Evolutionary conservation across 2,329 filamentous ascomycete species (phyloP).

Genomic region (Penicillium sp.): DNA sequence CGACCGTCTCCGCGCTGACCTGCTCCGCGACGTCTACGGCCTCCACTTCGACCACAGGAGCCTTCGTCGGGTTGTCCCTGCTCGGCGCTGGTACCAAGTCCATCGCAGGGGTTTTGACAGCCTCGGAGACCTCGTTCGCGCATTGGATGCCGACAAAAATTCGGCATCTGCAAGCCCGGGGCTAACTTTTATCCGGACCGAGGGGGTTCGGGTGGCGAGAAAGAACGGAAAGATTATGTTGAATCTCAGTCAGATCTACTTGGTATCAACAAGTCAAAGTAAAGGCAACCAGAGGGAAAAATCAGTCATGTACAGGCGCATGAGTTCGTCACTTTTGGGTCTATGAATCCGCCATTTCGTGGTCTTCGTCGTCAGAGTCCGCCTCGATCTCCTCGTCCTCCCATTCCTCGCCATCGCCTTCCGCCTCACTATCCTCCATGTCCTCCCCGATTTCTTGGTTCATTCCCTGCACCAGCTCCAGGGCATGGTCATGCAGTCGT

Average conservation of each 20-base stretch:
- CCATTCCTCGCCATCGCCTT: conserved; percentile 49
- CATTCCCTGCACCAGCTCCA: conserved; percentile 52
- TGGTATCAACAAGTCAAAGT: conserved; percentile 34
- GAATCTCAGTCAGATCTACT: not conserved
- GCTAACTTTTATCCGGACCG: conserved; percentile 31
- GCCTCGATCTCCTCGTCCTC: conserved; percentile 57
- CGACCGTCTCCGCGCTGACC: conserved; percentile 26
- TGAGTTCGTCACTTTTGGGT: conserved; percentile 20
- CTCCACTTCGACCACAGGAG: conserved; percentile 37
- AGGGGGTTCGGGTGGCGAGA: conserved; percentile 20
- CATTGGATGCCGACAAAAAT: conserved; percentile 24
- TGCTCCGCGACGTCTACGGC: conserved; percentile 30
- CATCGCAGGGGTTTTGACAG: conserved; percentile 35
- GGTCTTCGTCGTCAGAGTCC: conserved; percentile 47
- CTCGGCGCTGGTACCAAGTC: conserved; percentile 38
- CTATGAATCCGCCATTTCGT: conserved; percentile 55
- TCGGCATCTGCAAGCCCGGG: conserved; percentile 30
- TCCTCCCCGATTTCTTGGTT: conserved; percentile 63
- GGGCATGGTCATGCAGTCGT: conserved; percentile 43
- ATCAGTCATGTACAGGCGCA: conserved; percentile 24
- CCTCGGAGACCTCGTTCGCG: conserved; percentile 32
- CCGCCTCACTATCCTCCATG: conserved; percentile 55
- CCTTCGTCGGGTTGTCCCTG: conserved; percentile 35
- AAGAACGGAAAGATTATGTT: conserved; percentile 1
- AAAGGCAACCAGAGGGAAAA: conserved; percentile 12